These are phyloP conservation scores for Collariella sp. DNA, from an alignment of 495 filamentous ascomycete genomes.

Conservation along the genomic window DNA sequence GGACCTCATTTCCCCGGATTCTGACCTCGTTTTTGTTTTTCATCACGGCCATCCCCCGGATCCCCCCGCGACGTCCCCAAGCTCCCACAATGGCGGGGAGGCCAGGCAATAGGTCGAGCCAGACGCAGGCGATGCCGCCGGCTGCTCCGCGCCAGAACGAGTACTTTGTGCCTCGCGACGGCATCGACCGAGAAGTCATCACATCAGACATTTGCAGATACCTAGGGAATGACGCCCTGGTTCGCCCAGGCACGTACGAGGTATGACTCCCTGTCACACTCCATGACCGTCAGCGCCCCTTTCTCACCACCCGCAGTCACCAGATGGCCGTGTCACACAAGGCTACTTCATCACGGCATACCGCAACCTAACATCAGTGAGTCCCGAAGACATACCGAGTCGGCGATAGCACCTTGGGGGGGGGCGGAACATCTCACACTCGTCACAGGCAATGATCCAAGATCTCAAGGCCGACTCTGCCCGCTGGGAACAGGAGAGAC, in stretches of 20 bases:
- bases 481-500: constrained; percentile 69
- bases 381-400: constrained; percentile 24
- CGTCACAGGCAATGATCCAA: constrained; percentile 74
- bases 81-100: constrained; percentile 25
- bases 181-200: constrained; percentile 89
- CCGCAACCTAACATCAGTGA: constrained; percentile 77
- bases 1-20: background rate
- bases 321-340: constrained; percentile 50
- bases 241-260: constrained; percentile 75
- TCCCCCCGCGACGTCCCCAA: constrained; percentile 4
- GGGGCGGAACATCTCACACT: background rate
- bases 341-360: constrained; percentile 86
- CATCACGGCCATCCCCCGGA: background rate
- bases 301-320: constrained; percentile 20
- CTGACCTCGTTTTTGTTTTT: background rate
- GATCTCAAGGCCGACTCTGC: constrained; percentile 76
- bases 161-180: constrained; percentile 81
- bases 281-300: background rate
- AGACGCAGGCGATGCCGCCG: constrained; percentile 30
- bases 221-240: constrained; percentile 83
- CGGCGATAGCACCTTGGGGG: background rate
- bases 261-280: constrained; percentile 45
- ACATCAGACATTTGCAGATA: constrained; percentile 92
- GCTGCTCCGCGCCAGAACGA: constrained; percentile 56
- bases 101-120: constrained; percentile 28